Evolutionary conservation across 2,329 filamentous ascomycete genomes (phyloP), one percentile per base, ranked within the genome.

Genomic region (Ophiocordyceps camponoti-saundersi): DNA sequence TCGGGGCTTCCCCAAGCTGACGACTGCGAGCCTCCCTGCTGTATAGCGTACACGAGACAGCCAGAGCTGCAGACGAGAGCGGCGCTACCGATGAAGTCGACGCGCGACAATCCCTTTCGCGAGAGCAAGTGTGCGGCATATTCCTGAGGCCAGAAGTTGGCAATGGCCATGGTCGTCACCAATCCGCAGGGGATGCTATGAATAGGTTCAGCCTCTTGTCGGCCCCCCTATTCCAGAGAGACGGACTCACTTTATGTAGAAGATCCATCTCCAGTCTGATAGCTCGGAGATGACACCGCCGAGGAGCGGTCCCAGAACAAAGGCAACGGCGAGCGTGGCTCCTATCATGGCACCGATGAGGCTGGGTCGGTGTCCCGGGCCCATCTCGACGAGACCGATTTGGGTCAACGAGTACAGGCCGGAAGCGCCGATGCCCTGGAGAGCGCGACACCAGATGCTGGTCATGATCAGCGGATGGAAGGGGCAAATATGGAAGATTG

Each of bases 371-470:
- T 73, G 62, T 3, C 64, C 65, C 13, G 73, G 75, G 0, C 73
- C 72, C 45, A 79, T 65, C 50, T 79, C 75, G 26, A 77, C 65
- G 1, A 79, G 64, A 13, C 70, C 68, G 46, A 77, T 72, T 48
- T 79, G 73, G 1, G 73, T 71, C 41, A 80, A 59, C 51, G 73
- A 77, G 57, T 79, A 81, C 22, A 80, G 61, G 0, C 77, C 77
- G 10, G 77, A 76, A 2, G 73, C 77, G 0, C 77, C 77, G 42
- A 79, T 67, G 5, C 76, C 76, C 48, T 79, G 76, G 15, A 79
- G 69, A 1, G 73, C 72, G 20, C 76, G 71, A 48, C 68, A 79
- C 15, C 75, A 54, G 44, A 80, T 79, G 1, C 75, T 79, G 46
- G 22, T 42, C 20, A 48, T 5, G 44, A 49, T 59, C 47, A 61